Percentiles rank a stretch among this genome's conserved stretches.
Conservation (phyloP, 345 rosid genomes). For the Eucalyptus brandiana region DNA sequence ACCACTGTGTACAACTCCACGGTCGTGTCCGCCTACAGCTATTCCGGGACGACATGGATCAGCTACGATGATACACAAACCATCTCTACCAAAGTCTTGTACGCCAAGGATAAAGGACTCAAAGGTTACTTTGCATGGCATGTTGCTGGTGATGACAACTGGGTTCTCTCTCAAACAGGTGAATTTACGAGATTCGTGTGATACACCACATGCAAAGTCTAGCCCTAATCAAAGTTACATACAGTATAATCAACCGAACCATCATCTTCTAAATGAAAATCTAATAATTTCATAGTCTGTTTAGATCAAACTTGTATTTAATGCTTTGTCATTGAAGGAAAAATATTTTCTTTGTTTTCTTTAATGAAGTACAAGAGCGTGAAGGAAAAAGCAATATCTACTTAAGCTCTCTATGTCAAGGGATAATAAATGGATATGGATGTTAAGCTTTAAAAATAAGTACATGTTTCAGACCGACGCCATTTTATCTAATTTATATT, state of each 20-base stretch:
- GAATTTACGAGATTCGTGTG: neutral
- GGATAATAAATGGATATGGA: neutral
- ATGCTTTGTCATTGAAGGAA: neutral
- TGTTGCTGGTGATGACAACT: constrained; percentile 34
- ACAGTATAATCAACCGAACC: neutral
- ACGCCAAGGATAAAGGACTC: constrained; percentile 30
- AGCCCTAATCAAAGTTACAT: neutral
- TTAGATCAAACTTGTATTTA: neutral
- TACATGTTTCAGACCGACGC: neutral
- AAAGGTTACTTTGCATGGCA: constrained; percentile 83
- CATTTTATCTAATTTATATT: neutral
- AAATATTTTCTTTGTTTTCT: neutral
- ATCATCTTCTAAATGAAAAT: neutral
- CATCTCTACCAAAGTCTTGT: constrained; percentile 30
- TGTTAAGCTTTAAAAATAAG: neutral
- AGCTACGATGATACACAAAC: constrained; percentile 44
- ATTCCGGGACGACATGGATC: constrained; percentile 44
- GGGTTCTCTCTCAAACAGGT: constrained; percentile 14
- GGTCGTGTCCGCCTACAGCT: constrained; percentile 37
- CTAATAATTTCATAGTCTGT: neutral
- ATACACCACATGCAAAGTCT: neutral
- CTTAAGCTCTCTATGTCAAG: neutral
- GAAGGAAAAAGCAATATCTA: neutral
- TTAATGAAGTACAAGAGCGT: neutral
- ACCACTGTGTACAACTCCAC: constrained; percentile 21